A percentile compares a stretch with the other conserved stretches of the same genome.
Evolutionary conservation across 495 filamentous ascomycete genomes (phyloP).

Genomic region (Annulohypoxylon maeteangense): DNA sequence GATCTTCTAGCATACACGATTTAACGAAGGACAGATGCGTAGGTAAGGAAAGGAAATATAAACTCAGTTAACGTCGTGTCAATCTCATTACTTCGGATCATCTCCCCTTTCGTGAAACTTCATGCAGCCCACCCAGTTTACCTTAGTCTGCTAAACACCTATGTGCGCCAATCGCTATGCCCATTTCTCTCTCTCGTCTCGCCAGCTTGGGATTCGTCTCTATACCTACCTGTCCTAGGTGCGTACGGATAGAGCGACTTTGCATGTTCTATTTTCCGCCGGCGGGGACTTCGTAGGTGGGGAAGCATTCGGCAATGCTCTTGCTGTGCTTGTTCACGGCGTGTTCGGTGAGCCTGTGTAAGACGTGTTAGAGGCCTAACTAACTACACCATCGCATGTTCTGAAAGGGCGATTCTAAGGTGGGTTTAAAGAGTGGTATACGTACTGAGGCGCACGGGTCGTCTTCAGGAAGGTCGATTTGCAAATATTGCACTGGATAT

Average conservation of each 20-base stretch:
- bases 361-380: background rate
- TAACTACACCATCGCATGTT: background rate
- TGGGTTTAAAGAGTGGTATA: background rate
- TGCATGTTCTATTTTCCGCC: conserved; percentile 17
- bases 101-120: conserved; percentile 2
- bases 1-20: background rate
- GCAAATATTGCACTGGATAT: conserved; percentile 67
- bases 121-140: conserved; percentile 23
- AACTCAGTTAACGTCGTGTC: conserved; percentile 19
- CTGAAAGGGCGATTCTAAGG: background rate
- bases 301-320: conserved; percentile 64
- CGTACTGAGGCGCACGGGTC: conserved; percentile 63
- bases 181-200: conserved; percentile 11
- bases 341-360: conserved; percentile 59
- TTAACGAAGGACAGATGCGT: background rate
- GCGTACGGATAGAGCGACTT: background rate
- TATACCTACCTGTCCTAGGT: background rate
- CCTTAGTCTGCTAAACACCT: conserved; percentile 31
- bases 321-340: conserved; percentile 67
- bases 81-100: conserved; percentile 36
- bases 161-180: conserved; percentile 43
- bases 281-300: conserved; percentile 48
- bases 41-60: conserved; percentile 3
- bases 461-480: conserved; percentile 67
- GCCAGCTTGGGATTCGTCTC: background rate